These are phyloP conservation scores for Albizia julibrissin DNA, from an alignment of 306 rosid genomes.

Conservation along the genomic window DNA sequence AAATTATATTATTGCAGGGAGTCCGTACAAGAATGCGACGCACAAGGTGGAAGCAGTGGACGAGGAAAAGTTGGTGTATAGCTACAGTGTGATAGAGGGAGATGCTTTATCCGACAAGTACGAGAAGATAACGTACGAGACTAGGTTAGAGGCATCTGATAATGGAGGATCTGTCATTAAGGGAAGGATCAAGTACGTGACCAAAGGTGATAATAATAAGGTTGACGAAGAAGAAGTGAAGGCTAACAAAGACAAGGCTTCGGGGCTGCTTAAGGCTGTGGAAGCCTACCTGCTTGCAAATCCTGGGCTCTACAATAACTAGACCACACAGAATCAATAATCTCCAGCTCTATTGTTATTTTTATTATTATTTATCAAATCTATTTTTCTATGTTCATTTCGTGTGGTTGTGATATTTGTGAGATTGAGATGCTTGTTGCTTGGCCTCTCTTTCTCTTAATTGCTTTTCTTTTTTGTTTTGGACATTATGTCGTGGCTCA, in stretches of 20 bases:
- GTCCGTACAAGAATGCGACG: conserved; percentile 40
- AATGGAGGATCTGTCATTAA: conserved; percentile 37
- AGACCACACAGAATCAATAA: not conserved
- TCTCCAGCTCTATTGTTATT: not conserved
- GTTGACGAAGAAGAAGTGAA: conserved; percentile 24
- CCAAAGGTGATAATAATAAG: not conserved
- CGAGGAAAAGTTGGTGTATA: conserved; percentile 38
- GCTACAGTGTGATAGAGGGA: conserved; percentile 44
- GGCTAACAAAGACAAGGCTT: conserved; percentile 16
- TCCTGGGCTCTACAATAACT: conserved; percentile 1
- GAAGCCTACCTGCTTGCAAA: conserved; percentile 27
- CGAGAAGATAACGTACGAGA: conserved; percentile 47
- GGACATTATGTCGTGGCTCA: not conserved
- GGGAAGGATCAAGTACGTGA: not conserved
- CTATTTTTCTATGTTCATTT: not conserved
- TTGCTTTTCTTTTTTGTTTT: not conserved
- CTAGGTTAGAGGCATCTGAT: conserved; percentile 45
- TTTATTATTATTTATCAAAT: not conserved
- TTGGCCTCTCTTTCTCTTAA: not conserved
- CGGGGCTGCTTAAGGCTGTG: conserved; percentile 20
- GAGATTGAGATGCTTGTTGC: not conserved
- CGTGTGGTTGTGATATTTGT: not conserved
- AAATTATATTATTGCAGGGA: conserved; percentile 32
- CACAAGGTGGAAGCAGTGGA: conserved; percentile 51
- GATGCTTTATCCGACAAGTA: conserved; percentile 44